phyloP scores from a whole-genome alignment of 1,284 basidiomycete genomes.

The Uromyces viciae-fabae region DNA sequence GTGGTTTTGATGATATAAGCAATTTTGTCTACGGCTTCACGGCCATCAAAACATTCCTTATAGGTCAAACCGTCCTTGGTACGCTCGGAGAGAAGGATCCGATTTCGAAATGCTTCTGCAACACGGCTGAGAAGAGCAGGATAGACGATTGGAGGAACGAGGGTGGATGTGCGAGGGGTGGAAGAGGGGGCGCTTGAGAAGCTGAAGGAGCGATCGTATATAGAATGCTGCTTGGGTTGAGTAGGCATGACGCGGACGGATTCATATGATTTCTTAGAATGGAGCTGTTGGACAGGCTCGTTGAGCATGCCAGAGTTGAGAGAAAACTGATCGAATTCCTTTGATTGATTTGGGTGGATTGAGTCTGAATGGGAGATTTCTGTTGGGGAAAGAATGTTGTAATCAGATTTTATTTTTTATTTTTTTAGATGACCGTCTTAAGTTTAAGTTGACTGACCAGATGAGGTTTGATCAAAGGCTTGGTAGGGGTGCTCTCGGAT shows the following conservation, averaged over 20 bases:
- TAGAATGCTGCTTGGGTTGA: conserved; percentile 9
- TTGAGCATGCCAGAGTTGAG: background rate
- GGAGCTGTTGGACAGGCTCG: conserved; percentile 12
- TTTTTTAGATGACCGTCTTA: background rate
- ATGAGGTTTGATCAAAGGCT: conserved; percentile 33
- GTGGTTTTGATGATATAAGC: conserved; percentile 97
- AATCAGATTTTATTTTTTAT: background rate
- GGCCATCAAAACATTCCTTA: conserved; percentile 91
- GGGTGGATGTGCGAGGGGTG: conserved; percentile 53
- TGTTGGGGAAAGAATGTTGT: background rate
- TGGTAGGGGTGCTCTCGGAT: conserved; percentile 30
- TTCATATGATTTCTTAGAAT: conserved; percentile 37
- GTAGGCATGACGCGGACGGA: conserved; percentile 42
- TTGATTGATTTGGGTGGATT: background rate
- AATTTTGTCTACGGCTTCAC: conserved; percentile 92
- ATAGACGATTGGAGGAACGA: conserved; percentile 71
- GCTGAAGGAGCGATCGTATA: conserved; percentile 34
- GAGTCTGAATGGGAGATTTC: background rate
- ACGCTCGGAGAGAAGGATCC: conserved; percentile 72
- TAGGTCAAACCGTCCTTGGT: conserved; percentile 94
- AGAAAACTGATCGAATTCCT: conserved; percentile 3
- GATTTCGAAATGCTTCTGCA: conserved; percentile 83
- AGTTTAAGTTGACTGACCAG: background rate
- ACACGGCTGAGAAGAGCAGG: conserved; percentile 91
- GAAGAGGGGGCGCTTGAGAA: conserved; percentile 26